Evolutionary conservation across 208 protist genomes (phyloP).

Genomic region (Leishmania guyanensis): DNA sequence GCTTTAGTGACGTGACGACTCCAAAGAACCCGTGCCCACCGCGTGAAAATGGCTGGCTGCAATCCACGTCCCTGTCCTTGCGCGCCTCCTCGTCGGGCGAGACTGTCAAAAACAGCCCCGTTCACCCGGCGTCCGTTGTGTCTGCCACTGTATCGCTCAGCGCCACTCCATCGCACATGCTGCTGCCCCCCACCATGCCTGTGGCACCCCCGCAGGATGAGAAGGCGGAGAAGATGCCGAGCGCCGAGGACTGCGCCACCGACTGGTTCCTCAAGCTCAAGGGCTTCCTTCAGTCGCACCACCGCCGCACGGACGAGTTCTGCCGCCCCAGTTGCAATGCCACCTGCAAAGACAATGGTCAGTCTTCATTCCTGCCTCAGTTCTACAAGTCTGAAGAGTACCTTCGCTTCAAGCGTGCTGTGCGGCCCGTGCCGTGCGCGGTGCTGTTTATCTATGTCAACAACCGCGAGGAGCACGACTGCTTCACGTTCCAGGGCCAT

Average conservation of each 20-base stretch:
- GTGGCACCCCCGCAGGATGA: background rate
- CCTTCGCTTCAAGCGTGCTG: constrained; percentile 43
- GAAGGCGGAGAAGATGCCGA: background rate
- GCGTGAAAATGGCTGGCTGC: constrained; percentile 5
- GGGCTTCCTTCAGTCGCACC: constrained; percentile 1
- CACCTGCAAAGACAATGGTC: background rate
- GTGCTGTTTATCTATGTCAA: constrained; percentile 74
- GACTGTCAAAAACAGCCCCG: background rate
- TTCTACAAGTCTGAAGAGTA: constrained; percentile 13
- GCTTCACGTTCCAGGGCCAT: constrained; percentile 60
- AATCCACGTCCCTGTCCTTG: background rate
- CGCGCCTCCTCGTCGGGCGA: constrained; percentile 6
- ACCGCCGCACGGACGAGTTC: constrained; percentile 3
- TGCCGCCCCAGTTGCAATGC: background rate
- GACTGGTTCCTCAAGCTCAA: constrained; percentile 11
- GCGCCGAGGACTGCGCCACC: constrained; percentile 7
- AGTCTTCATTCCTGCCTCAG: background rate
- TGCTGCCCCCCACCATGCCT: constrained; percentile 2
- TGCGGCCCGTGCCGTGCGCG: constrained; percentile 62
- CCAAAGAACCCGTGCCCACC: background rate
- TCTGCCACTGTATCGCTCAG: constrained; percentile 6
- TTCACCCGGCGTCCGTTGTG: background rate
- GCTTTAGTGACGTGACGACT: background rate
- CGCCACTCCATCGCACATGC: background rate
- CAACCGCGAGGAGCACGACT: constrained; percentile 55